These are phyloP conservation scores for Scheffersomyces cryptocercus DNA, from an alignment of 1,139 yeast species.

Conservation along the genomic window DNA sequence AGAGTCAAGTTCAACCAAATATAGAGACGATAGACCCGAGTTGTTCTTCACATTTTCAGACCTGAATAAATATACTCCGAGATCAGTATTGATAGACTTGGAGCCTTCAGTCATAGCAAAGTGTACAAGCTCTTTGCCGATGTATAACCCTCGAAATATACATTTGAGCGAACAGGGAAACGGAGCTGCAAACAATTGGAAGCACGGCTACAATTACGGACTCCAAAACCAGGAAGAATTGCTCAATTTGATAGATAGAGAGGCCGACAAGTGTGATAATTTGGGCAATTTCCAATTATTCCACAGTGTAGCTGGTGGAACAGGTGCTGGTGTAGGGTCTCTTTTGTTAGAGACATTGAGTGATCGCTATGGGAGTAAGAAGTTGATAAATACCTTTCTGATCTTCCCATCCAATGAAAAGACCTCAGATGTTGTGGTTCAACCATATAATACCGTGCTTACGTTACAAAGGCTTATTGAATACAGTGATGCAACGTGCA, in stretches of 20 bases:
- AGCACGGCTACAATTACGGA: constrained; percentile 83
- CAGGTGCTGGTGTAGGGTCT: constrained; percentile 96
- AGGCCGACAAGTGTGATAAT: constrained; percentile 87
- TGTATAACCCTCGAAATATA: constrained; percentile 83
- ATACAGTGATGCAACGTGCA: constrained; percentile 81
- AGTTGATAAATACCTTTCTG: constrained; percentile 80
- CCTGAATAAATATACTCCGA: constrained; percentile 75
- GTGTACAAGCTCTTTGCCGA: constrained; percentile 56
- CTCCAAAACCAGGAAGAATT: constrained; percentile 67
- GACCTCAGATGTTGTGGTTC: constrained; percentile 93
- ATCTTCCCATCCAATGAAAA: constrained; percentile 78
- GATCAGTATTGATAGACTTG: constrained; percentile 80
- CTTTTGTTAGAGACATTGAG: constrained; percentile 71
- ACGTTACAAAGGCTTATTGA: constrained; percentile 81
- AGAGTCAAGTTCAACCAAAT: not conserved
- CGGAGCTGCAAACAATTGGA: constrained; percentile 97
- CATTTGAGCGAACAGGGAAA: constrained; percentile 79
- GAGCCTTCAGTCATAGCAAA: constrained; percentile 88
- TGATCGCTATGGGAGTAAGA: constrained; percentile 79
- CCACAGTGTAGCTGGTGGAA: constrained; percentile 98
- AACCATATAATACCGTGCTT: constrained; percentile 87
- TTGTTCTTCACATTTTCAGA: constrained; percentile 82
- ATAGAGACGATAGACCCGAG: constrained; percentile 72
- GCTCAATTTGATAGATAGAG: constrained; percentile 83
- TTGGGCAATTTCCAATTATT: constrained; percentile 86